Evolutionary conservation across 2,329 filamentous ascomycete genomes (phyloP).

Genomic region (Penicillium brevicompactum): DNA sequence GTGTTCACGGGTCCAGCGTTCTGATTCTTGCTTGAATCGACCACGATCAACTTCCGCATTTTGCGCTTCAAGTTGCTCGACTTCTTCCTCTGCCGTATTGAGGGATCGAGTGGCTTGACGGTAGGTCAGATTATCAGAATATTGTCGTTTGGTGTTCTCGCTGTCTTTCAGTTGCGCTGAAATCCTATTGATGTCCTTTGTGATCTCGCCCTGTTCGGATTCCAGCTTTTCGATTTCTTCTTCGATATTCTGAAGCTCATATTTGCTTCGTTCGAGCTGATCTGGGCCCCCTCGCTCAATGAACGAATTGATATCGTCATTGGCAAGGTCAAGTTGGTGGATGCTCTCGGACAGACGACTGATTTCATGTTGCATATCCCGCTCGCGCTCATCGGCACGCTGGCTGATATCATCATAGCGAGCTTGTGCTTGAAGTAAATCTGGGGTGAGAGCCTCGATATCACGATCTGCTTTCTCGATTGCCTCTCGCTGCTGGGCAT

Average conservation of each 20-base stretch:
- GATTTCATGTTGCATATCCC: constrained; percentile 69
- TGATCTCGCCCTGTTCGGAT: constrained; percentile 67
- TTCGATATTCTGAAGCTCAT: constrained; percentile 69
- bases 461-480: constrained; percentile 73
- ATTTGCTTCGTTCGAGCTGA: constrained; percentile 69
- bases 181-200: constrained; percentile 73
- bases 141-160: constrained; percentile 80
- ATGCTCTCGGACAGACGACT: constrained; percentile 73
- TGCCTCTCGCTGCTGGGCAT: constrained; percentile 66
- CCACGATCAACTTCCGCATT: constrained; percentile 83
- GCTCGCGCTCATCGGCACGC: constrained; percentile 71
- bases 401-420: constrained; percentile 76
- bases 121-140: constrained; percentile 84
- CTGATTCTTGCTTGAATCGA: constrained; percentile 70
- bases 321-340: constrained; percentile 74
- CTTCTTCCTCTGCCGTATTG: constrained; percentile 67
- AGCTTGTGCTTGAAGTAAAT: constrained; percentile 73
- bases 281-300: constrained; percentile 71
- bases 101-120: constrained; percentile 73
- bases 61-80: constrained; percentile 72
- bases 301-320: constrained; percentile 78
- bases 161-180: constrained; percentile 77
- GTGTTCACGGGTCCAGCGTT: constrained; percentile 66
- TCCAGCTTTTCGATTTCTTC: constrained; percentile 67
- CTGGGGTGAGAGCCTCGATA: constrained; percentile 71